A percentile compares a stretch with the other conserved stretches of the same genome.
phyloP scores from a whole-genome alignment of 305 asterid species.

The Solanum hybrid region DNA sequence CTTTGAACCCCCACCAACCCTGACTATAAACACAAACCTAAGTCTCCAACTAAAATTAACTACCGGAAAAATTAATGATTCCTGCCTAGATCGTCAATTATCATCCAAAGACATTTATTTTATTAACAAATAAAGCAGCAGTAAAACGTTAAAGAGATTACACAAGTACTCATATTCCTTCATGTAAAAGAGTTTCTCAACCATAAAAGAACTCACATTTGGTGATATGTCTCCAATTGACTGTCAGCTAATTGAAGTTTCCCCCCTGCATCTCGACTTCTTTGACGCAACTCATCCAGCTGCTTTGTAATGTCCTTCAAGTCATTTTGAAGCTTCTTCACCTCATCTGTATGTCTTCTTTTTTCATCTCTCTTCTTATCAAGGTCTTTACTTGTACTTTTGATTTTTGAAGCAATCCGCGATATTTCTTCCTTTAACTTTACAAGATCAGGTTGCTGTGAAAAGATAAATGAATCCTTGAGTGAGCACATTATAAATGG shows the following conservation, averaged over 20 bases:
- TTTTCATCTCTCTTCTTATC: conserved; percentile 76
- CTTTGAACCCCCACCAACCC: not conserved
- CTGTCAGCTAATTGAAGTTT: conserved; percentile 93
- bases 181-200: not conserved
- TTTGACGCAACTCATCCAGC: conserved; percentile 74
- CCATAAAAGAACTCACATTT: conserved; percentile 48
- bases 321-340: conserved; percentile 76
- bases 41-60: not conserved
- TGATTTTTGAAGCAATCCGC: conserved; percentile 69
- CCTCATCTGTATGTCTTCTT: conserved; percentile 58
- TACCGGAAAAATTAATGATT: not conserved
- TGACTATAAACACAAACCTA: not conserved
- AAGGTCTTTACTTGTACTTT: conserved; percentile 68
- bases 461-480: conserved; percentile 12
- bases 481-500: not conserved
- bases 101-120: not conserved
- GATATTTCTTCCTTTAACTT: conserved; percentile 80
- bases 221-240: conserved; percentile 90
- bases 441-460: conserved; percentile 90
- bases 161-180: not conserved
- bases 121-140: not conserved
- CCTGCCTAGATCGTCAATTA: not conserved
- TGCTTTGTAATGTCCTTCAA: conserved; percentile 64
- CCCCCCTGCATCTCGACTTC: conserved; percentile 79
- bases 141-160: not conserved